Base-by-base conservation (phyloP, 371 early-diverging fungal species). In the Polyrhizophydium stewartii region DNA sequence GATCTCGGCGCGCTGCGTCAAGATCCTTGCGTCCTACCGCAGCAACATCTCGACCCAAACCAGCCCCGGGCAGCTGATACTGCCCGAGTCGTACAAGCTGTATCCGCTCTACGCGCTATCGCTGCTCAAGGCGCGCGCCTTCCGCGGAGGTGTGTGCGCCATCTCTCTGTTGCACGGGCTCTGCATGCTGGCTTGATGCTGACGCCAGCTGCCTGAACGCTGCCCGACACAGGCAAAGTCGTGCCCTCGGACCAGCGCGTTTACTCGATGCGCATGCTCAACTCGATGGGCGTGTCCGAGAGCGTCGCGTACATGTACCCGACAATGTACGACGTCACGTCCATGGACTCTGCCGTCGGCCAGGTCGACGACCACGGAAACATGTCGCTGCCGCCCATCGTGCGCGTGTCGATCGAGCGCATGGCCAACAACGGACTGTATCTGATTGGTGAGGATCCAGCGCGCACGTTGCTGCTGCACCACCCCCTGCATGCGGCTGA, bases 71-170 rank as follows among this genome's bases (percentile, higher is more conserved):
- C 52, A 77, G 75, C 81, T 98, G 10, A 96, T 98, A 57, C 75
- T 98, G 51, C 98, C 98, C 10, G 98, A 98, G 68, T 86, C 93
- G 0, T 94, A 89, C 79, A 98, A 98, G 74, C 79, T 97, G 59
- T 82, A 91, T 58, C 98, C 98, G n/a, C 77, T 97, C 35, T 95
- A 90, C 75, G 77, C 87, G 2, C 83, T 96, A 41, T 78, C 92
- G 22, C 67, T 98, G 57, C 83, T 92, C 28, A 96, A 96, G 66
- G 84, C 85, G 47, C 77, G 75, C 22, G 85, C 89, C 0, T 75
- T 96, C 58, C 85, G 92, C 45, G 78, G 73, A 57, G 88, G 89
- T 80, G 74, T 64, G 63, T 56, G 58, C 3, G 37, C n/a, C 12
- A 12, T 6, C 12, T 13, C 3, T 43, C 43, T 21, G 43, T 19